Conservation (phyloP, 257 asterid genomes). For the Orobanche coerulescens region DNA sequence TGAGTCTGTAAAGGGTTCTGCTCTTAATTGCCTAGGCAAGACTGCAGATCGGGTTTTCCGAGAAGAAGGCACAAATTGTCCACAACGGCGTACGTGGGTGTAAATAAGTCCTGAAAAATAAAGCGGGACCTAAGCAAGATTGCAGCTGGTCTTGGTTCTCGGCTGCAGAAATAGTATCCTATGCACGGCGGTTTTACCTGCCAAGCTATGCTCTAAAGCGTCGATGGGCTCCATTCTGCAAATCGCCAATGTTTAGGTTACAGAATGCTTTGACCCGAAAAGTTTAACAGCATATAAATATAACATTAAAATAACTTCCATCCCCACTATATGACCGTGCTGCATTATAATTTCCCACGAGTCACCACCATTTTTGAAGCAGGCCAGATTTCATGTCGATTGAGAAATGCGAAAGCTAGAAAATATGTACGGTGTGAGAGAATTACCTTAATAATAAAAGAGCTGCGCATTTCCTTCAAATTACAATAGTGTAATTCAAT, state of each 20-base stretch:
- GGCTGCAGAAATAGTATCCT: too few species aligned
- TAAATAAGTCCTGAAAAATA: too few species aligned
- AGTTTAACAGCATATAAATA: conserved; percentile 48
- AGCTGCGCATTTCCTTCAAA: conserved; percentile 62
- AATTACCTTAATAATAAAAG: conserved; percentile 50
- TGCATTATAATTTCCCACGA: conserved; percentile 48
- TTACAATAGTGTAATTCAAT: conserved; percentile 24
- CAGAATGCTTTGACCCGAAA: conserved; percentile 47
- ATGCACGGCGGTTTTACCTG: too few species aligned
- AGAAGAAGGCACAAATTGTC: too few species aligned
- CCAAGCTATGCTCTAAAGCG: too few species aligned
- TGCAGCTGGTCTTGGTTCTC: too few species aligned
- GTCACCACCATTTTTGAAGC: conserved; percentile 36
- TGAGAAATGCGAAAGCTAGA: conserved; percentile 46
- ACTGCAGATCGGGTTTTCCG: too few species aligned
- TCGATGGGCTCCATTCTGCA: too few species aligned
- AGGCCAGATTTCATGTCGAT: conserved; percentile 45
- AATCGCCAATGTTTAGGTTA: conserved; percentile 32
- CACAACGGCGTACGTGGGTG: too few species aligned
- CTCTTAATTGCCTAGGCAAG: too few species aligned
- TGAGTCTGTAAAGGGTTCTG: too few species aligned
- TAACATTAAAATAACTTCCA: conserved; percentile 39
- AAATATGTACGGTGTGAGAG: conserved; percentile 55
- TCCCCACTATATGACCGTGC: conserved; percentile 51
- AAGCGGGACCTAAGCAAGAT: too few species aligned